phyloP scores from a whole-genome alignment of 129 eudicot species.

The Chrysanthemum makinoi region DNA sequence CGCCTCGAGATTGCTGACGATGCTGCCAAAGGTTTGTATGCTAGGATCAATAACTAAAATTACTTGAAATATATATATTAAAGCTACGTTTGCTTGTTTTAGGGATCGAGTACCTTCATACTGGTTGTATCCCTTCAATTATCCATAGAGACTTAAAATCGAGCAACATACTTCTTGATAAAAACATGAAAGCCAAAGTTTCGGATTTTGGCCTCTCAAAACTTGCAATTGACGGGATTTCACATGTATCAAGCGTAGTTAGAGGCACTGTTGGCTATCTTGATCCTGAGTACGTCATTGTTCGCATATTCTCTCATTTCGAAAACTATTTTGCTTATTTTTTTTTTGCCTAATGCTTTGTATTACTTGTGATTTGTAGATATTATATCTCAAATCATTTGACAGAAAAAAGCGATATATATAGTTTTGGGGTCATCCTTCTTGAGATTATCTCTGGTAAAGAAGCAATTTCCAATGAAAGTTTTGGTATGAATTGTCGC shows the following conservation, averaged over 20 bases:
- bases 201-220: slow-evolving; percentile 99
- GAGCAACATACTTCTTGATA: slow-evolving; percentile 94
- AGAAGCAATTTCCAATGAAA: slow-evolving; percentile 93
- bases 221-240: slow-evolving; percentile 88
- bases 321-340: background rate
- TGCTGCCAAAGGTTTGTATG: slow-evolving; percentile 77
- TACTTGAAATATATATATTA: background rate
- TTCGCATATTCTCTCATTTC: background rate
- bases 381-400: slow-evolving; percentile 94
- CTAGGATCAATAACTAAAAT: too few relatives aligned
- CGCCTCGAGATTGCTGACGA: slow-evolving; percentile 99
- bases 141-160: slow-evolving; percentile 94
- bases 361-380: slow-evolving; percentile 40
- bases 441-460: slow-evolving; percentile 94
- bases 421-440: slow-evolving; percentile 96
- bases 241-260: slow-evolving; percentile 97
- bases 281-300: slow-evolving; percentile 82
- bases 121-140: slow-evolving; percentile 93
- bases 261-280: slow-evolving; percentile 98
- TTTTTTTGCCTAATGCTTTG: background rate
- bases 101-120: slow-evolving; percentile 98
- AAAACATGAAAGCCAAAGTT: slow-evolving; percentile 91
- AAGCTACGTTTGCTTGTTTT: slow-evolving; percentile 27
- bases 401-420: slow-evolving; percentile 93
- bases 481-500: slow-evolving; percentile 81